Evolutionary conservation across 2,329 filamentous ascomycete species (phyloP).

Genomic region (Helicocarpus griseus): DNA sequence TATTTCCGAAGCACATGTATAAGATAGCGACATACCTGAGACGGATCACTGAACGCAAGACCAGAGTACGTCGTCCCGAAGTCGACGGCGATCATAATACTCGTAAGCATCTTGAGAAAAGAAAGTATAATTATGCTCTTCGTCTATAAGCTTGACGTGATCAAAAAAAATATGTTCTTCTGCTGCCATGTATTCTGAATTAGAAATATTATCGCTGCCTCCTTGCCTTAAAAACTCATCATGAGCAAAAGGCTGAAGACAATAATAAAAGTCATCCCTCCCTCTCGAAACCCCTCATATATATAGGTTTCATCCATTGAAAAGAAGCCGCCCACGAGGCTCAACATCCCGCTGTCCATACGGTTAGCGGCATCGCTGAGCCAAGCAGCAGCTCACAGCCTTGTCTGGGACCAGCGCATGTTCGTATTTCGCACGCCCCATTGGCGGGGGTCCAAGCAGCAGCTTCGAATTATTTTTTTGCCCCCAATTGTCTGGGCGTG

Average conservation of each 20-base stretch:
- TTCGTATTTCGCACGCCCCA: background rate
- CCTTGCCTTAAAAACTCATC: background rate
- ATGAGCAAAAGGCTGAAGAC: background rate
- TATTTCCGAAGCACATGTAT: background rate
- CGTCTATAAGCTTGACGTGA: too few relatives aligned
- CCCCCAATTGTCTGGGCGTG: background rate
- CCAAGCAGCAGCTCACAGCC: background rate
- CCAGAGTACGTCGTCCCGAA: slow-evolving; percentile 4
- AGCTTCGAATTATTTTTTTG: background rate
- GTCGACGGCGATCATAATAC: slow-evolving; percentile 4
- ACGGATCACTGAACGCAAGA: slow-evolving; percentile 2
- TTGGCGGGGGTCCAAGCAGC: background rate
- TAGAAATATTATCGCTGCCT: background rate
- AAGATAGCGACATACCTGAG: background rate
- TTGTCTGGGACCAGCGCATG: background rate
- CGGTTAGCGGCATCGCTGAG: too few relatives aligned
- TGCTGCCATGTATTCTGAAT: background rate
- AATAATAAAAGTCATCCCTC: background rate
- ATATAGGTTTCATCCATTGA: background rate
- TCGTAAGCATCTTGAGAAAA: background rate
- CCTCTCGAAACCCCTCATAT: background rate
- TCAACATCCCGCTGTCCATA: background rate
- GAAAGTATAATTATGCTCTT: background rate
- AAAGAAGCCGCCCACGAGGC: background rate
- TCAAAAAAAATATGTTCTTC: background rate